Base-by-base conservation (phyloP, 106 monocot genomes). In the Cymbidium sinense region DNA sequence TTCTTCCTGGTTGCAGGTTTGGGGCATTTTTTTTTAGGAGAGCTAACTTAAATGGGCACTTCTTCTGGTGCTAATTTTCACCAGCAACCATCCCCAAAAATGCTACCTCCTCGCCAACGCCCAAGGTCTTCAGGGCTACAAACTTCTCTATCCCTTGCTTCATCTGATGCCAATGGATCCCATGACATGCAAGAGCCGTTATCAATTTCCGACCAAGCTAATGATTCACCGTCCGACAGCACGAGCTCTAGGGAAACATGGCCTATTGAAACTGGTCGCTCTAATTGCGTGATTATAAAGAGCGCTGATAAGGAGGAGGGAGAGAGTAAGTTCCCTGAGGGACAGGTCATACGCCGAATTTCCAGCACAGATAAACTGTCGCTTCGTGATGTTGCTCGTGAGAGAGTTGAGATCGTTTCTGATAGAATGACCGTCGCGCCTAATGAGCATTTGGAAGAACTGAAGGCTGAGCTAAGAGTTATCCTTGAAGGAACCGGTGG, bases 201-300 rank as follows among this genome's bases (percentile, higher is more conserved):
- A 27, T 91, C 90, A 0, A 93, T 90, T 36, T 93, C 89, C 23
- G 96, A 94, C 77, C 93, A 72, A 43, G 88, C 77, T 20, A 83
- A 91, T 47, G 93, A 92, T 75, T 94, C 98, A 2, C 88, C 94
- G 27, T 84, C 92, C 0, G 98, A 99, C 83, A 99, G 92, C 47
- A 92, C 90, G 4, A 99, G 98, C 83, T 99, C 98, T 0, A 83
- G 79, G 15, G 98, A 99, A 58, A 99, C 94, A 18, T 99, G 98
- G 94, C 94, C 98, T 0, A 84, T 90, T 27, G 92, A 99, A 80
- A 88, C 82, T 31, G 83, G 76, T 51, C 87, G 79, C 34, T 75
- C 82, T 29, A 70, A 79, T 70, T 77, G 79, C 13, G 54, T 80
- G 30, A 25, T 43, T 69, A 76, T 34, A 8, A 91, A 82, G 82